Evolutionary conservation across 2,329 filamentous ascomycete species (phyloP).

Genomic region (Colletotrichum limetticola): DNA sequence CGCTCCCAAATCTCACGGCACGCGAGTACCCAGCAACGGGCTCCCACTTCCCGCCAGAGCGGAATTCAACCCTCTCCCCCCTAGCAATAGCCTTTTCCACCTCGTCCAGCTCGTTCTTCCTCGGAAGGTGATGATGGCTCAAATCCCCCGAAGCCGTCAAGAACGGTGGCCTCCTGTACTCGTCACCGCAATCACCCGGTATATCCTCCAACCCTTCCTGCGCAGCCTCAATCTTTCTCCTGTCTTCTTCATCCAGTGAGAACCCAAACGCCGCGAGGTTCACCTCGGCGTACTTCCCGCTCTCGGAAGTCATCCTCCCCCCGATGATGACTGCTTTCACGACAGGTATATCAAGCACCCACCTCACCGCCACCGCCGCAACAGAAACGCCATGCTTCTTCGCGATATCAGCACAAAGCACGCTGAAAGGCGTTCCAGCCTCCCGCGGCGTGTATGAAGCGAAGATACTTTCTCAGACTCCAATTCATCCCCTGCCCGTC

Average conservation of each 20-base stretch:
- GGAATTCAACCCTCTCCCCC: slow-evolving; percentile 12
- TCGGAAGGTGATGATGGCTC: slow-evolving; percentile 11
- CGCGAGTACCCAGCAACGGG: slow-evolving; percentile 15
- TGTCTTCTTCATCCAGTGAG: slow-evolving; percentile 37
- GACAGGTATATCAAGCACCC: slow-evolving; percentile 58
- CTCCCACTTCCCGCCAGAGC: slow-evolving; percentile 24
- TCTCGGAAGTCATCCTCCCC: not conserved
- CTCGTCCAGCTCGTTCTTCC: not conserved
- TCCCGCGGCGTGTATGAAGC: slow-evolving; percentile 48
- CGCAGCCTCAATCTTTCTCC: slow-evolving; percentile 29
- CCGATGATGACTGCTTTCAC: slow-evolving; percentile 62
- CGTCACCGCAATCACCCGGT: slow-evolving; percentile 41
- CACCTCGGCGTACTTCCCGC: slow-evolving; percentile 43
- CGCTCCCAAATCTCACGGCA: slow-evolving; percentile 1
- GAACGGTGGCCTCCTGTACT: slow-evolving; percentile 37
- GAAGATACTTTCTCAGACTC: slow-evolving; percentile 45
- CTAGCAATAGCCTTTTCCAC: slow-evolving; percentile 12
- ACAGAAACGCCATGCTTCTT: slow-evolving; percentile 53
- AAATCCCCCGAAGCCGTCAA: slow-evolving; percentile 20
- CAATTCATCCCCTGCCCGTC: slow-evolving; percentile 34
- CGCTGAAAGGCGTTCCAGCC: slow-evolving; percentile 59
- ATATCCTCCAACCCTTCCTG: slow-evolving; percentile 34
- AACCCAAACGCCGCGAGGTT: slow-evolving; percentile 38
- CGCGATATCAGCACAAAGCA: slow-evolving; percentile 50
- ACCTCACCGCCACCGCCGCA: slow-evolving; percentile 60